Evolutionary conservation across 2,329 filamentous ascomycete genomes (phyloP).

Genomic region (Colletotrichum tropicicola): DNA sequence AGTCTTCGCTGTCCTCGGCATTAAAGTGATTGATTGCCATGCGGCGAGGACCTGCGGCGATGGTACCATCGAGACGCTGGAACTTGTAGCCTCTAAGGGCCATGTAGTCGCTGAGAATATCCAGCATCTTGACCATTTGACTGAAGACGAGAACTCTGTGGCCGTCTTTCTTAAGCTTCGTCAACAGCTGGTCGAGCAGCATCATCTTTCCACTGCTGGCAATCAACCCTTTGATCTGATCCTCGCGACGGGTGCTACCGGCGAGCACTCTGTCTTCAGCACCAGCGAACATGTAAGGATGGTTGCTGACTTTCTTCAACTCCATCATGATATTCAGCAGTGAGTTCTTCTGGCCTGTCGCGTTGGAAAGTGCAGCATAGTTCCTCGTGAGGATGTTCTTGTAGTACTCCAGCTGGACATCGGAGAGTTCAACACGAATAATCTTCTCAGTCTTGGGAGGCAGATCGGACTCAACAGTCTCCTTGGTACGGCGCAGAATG

Average conservation of each 20-base stretch:
- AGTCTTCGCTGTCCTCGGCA: slow-evolving; percentile 93
- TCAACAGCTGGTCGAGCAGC: slow-evolving; percentile 93
- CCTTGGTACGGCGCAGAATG: slow-evolving; percentile 94
- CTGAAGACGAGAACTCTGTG: slow-evolving; percentile 98
- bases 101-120: slow-evolving; percentile 94
- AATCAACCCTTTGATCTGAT: slow-evolving; percentile 90
- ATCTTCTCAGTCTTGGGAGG: slow-evolving; percentile 99
- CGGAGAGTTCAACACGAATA: slow-evolving; percentile 94
- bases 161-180: slow-evolving; percentile 91
- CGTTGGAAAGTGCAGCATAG: slow-evolving; percentile 92
- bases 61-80: slow-evolving; percentile 94
- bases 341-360: slow-evolving; percentile 92
- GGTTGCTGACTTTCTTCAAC: slow-evolving; percentile 98
- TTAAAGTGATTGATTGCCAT: slow-evolving; percentile 99
- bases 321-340: slow-evolving; percentile 99
- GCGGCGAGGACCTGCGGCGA: slow-evolving; percentile 85
- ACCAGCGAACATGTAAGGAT: slow-evolving; percentile 96
- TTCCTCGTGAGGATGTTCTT: slow-evolving; percentile 98
- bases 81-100: slow-evolving; percentile 93
- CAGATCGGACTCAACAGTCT: slow-evolving; percentile 95
- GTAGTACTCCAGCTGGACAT: slow-evolving; percentile 97
- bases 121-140: slow-evolving; percentile 99
- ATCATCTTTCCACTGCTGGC: slow-evolving; percentile 99
- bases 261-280: slow-evolving; percentile 89
- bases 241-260: slow-evolving; percentile 83